Percentiles rank a stretch among this genome's conserved stretches.
Evolutionary conservation across 805 yeast species (phyloP).

Genomic region (Citeromyces nyonsensis): DNA sequence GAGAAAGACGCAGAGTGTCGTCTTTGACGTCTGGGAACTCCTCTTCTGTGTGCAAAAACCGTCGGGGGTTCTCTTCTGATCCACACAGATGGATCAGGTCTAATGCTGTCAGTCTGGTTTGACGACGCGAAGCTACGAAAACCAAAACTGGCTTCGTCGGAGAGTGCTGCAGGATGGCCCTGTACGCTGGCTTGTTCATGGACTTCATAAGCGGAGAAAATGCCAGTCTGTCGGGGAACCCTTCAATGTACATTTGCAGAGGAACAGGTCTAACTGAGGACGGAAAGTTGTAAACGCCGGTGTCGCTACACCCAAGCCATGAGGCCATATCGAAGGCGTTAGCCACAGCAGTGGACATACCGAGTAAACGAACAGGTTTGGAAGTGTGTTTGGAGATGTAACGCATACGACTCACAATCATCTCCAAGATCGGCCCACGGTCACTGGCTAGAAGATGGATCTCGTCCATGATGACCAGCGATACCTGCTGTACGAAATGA

Average conservation of each 20-base stretch:
- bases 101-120: constrained; percentile 66
- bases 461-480: constrained; percentile 75
- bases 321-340: constrained; percentile 79
- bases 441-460: constrained; percentile 75
- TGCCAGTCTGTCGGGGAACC: constrained; percentile 69
- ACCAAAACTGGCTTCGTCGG: constrained; percentile 72
- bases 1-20: constrained; percentile 59
- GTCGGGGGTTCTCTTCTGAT: constrained; percentile 58
- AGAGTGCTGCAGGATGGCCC: constrained; percentile 86
- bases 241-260: constrained; percentile 74
- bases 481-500: constrained; percentile 58
- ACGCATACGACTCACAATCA: constrained; percentile 83
- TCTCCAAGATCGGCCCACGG: constrained; percentile 76
- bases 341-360: constrained; percentile 77
- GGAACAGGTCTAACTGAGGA: constrained; percentile 79
- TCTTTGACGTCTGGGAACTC: constrained; percentile 50
- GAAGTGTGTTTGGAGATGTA: constrained; percentile 47
- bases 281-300: constrained; percentile 69
- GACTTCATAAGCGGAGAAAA: constrained; percentile 78
- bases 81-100: constrained; percentile 72
- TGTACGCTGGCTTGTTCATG: constrained; percentile 81
- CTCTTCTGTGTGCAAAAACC: constrained; percentile 46
- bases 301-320: constrained; percentile 55
- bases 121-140: constrained; percentile 77
- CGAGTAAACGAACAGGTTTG: constrained; percentile 48